Evolutionary conservation across 805 yeast species (phyloP), one percentile per base, ranked within the genome.

Genomic region (Lipomyces chichibuensis): DNA sequence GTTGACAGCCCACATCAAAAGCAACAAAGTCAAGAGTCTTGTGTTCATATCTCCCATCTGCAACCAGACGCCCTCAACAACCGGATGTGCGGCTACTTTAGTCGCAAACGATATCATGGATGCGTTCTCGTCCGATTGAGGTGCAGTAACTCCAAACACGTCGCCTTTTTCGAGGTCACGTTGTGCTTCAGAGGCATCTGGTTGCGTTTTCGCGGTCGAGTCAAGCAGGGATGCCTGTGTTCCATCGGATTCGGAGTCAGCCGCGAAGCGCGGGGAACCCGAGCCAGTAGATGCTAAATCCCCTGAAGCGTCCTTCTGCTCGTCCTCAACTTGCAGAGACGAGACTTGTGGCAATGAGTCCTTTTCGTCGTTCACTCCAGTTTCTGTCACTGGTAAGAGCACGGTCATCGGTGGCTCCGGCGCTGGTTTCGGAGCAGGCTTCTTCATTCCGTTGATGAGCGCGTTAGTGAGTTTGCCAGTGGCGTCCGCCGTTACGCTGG

Each of bases 1-100:
- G 52, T 67, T 67, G 29, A 62, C 52, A 51, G 60, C 67, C 71
- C 71, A 67, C 71, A 67, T 67, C 23, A 55, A 37, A n/a, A 65
- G 37, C 63, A 65, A 20, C 7, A 67, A 43, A 7, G 52, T 20
- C 39, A 63, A n/a, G 57, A 67, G 56, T 57, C 69, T 53, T 60
- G 63, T 52, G 1, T 56, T 57, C 64, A 67, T 20, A 57, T 65
- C 70, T n/a, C 63, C 67, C 65, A 66, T 33, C 29, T 43, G 56
- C 17, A 25, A n/a, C 51, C 60, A 60, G 46, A 52, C 20, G 39
- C 20, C 57, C 20, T 43, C 67, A 20, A 64, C 35, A 20, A 35
- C 57, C 39, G 68, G 68, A 39, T 61, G 64, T 35, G 46, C 33
- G 51, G 46, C 5, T 6, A 62, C 17, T 13, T 52, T 14, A 2